phyloP scores from a whole-genome alignment of 1,139 yeast genomes.

The Debaryomycetaceae sp. region DNA sequence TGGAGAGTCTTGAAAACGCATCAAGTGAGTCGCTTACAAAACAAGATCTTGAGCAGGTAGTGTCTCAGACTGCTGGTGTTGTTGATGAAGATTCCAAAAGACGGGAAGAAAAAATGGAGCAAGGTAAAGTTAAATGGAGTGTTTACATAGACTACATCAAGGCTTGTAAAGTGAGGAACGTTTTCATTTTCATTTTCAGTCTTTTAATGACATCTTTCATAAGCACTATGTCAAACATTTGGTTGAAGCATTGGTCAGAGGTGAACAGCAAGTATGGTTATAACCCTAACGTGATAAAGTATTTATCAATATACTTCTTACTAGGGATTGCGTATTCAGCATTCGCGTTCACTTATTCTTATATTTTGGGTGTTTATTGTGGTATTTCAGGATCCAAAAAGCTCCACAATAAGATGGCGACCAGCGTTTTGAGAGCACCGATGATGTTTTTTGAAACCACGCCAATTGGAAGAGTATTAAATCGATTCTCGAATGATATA shows the following conservation, averaged over 20 bases:
- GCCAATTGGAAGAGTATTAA: conserved; percentile 90
- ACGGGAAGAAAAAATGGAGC: conserved; percentile 77
- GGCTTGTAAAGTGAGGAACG: conserved; percentile 81
- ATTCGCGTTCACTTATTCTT: conserved; percentile 34
- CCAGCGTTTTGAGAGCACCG: conserved; percentile 82
- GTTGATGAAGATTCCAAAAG: conserved; percentile 42
- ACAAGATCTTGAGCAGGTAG: conserved; percentile 31
- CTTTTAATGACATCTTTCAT: conserved; percentile 56
- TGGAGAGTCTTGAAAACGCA: conserved; percentile 63
- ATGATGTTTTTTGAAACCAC: conserved; percentile 98
- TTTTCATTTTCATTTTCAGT: conserved; percentile 49
- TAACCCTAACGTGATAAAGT: conserved; percentile 68
- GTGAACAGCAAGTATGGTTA: conserved; percentile 64
- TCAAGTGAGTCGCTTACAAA: conserved; percentile 53
- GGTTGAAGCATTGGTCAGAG: conserved; percentile 98
- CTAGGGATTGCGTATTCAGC: conserved; percentile 67
- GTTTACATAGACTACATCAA: conserved; percentile 80
- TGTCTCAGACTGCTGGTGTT: conserved; percentile 37
- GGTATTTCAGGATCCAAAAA: conserved; percentile 78
- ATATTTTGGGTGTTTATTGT: conserved; percentile 79
- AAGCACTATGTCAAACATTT: conserved; percentile 58
- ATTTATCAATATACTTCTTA: conserved; percentile 71
- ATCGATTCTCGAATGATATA: conserved; percentile 91
- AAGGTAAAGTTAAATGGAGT: conserved; percentile 90
- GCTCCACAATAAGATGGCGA: conserved; percentile 78